Conservation (phyloP, 805 yeast genomes). For the Wickerhamomyces queroliae region DNA sequence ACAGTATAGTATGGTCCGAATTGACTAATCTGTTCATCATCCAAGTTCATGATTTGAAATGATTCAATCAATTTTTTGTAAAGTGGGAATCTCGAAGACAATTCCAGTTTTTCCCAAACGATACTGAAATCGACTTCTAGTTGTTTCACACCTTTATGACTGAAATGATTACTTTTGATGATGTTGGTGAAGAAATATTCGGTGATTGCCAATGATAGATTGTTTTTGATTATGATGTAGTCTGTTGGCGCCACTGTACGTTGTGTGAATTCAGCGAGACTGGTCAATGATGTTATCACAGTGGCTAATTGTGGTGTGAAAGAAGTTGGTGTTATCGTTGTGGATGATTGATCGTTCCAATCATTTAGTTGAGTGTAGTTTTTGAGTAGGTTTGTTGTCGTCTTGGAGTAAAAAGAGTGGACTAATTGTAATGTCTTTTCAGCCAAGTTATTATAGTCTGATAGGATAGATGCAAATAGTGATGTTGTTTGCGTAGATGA, state of each 20-base stretch:
- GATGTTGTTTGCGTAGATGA: conserved; percentile 13
- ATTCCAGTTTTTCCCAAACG: conserved; percentile 21
- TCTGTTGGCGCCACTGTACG: conserved; percentile 12
- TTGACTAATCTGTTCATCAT: conserved; percentile 17
- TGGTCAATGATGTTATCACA: conserved; percentile 20
- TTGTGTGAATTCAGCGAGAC: conserved; percentile 14
- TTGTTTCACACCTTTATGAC: conserved; percentile 26
- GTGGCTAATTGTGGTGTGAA: conserved; percentile 18
- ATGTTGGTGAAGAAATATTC: conserved; percentile 29
- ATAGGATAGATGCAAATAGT: conserved; percentile 25
- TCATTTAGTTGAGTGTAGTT: conserved; percentile 26
- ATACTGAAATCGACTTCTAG: conserved; percentile 25
- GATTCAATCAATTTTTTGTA: conserved; percentile 20
- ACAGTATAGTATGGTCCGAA: conserved; percentile 13
- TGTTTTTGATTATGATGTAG: conserved; percentile 18
- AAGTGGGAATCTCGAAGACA: conserved; percentile 14
- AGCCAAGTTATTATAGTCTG: conserved; percentile 23
- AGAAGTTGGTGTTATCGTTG: background rate
- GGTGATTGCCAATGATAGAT: conserved; percentile 21
- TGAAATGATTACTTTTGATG: conserved; percentile 31
- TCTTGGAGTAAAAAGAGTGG: conserved; percentile 23
- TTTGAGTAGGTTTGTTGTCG: conserved; percentile 23
- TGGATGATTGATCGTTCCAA: conserved; percentile 21
- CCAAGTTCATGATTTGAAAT: conserved; percentile 23
- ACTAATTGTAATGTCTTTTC: conserved; percentile 24